Evolutionary conservation across 1,284 basidiomycete species (phyloP), one percentile per base, ranked within the genome.

Genomic region (Cutaneotrichosporon mucoides): DNA sequence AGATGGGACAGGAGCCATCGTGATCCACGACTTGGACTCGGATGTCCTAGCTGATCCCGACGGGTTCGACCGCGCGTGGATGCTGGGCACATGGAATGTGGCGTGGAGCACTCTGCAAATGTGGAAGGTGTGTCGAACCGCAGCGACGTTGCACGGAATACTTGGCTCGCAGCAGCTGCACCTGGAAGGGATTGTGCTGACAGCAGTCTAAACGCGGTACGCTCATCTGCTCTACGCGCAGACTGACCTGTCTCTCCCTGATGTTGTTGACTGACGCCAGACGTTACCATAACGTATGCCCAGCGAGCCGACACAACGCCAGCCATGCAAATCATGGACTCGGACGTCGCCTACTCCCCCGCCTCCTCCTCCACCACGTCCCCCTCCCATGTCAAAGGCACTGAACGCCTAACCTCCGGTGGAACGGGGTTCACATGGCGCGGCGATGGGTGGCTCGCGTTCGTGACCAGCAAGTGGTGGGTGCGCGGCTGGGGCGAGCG

Each of bases 391-490:
- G 70, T 82, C 42, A 72, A 72, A 13, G 81, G 81, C 24, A 63
- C 79, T 3, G 80, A 81, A 36, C 53, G 52, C 9, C 40, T 56
- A 5, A 50, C 38, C 10, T 43, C 57, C 12, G 55, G 53, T 15
- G 51, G 56, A 3, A 71, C 73, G 56, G 73, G 71, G 36, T 83
- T 77, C 66, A 78, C 80, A 46, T 83, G 82, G 82, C 73, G 79
- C 52, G 82, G 82, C 0, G 78, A 79, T 56, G 78, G 80, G 54
- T 75, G 68, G 64, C 71, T 84, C 5, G 74, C 73, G 61, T 76
- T 82, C 52, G 76, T 80, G 4, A 76, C 77, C 48, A 80, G 79
- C 4, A 75, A 79, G 36, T 84, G 83, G 83, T 80, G 83, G 70
- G 73, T 84, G 24, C 68, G 83, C 6, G 82, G 81, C 2, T 76